Evolutionary conservation across 352 stramenopile species (phyloP).

Genomic region (Phytophthora sansomeana): DNA sequence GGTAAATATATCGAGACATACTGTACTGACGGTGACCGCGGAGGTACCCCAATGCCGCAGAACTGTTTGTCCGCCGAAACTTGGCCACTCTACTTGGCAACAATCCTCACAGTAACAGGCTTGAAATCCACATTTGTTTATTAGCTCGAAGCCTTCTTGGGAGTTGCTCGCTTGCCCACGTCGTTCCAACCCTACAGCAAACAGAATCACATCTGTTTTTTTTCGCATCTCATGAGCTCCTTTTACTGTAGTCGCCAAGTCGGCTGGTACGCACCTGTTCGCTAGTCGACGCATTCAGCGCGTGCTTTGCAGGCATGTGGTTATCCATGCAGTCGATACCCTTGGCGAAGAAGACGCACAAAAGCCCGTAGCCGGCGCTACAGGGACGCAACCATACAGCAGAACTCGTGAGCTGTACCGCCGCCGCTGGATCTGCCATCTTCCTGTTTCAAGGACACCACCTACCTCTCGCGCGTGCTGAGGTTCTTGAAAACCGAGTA

Average conservation of each 20-base stretch:
- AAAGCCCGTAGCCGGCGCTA: constrained; percentile 56
- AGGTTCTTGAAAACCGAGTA: constrained; percentile 62
- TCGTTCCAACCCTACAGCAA: constrained; percentile 46
- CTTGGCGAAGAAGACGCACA: constrained; percentile 59
- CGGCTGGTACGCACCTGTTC: constrained; percentile 38
- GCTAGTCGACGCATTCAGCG: constrained; percentile 48
- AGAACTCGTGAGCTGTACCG: background rate
- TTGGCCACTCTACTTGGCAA: constrained; percentile 4
- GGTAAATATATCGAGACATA: constrained; percentile 38
- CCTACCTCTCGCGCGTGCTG: constrained; percentile 55
- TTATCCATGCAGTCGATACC: constrained; percentile 70
- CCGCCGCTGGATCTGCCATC: background rate
- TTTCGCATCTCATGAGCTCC: background rate
- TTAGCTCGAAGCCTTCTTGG: constrained; percentile 19
- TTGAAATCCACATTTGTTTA: constrained; percentile 33
- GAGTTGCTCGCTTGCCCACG: constrained; percentile 44
- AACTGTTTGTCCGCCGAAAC: constrained; percentile 13
- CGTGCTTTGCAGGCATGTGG: constrained; percentile 50
- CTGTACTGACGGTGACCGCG: constrained; percentile 5
- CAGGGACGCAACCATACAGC: constrained; percentile 3
- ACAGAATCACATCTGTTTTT: background rate
- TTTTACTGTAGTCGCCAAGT: too few species aligned
- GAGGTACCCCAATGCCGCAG: background rate
- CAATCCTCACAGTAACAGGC: constrained; percentile 22
- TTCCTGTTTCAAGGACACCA: background rate